Base-by-base conservation (phyloP, 768 basidiomycete genomes). In the Lactarius pseudohatsudake region DNA sequence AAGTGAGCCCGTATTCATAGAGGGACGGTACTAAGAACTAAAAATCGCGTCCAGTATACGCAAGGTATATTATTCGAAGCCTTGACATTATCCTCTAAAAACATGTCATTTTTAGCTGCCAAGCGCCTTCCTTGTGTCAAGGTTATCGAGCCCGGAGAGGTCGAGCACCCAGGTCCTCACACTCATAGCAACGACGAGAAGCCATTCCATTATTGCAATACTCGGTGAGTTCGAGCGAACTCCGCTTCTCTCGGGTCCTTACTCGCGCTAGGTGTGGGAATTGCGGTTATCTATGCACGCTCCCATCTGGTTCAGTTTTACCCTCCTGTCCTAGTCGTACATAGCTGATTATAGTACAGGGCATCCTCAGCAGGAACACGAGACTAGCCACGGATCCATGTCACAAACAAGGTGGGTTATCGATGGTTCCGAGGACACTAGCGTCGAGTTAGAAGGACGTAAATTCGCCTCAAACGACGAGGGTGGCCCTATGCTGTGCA, bases 311-410 rank as follows among this genome's bases (percentile, higher is more conserved):
- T 86, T 65, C 40, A 75, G 63, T 13, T 8, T 30, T 6, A 1
- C 9, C 7, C 32, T 22, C 38, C 22, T n/a, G 5, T 36, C 1
- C 8, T 45, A 20, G 18, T 40, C 18, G 20, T 50, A 6, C 53
- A 20, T 26, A 13, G 8, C 55, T 36, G 2, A 30, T 18, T 26
- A 22, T n/a, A 7, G 54, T 36, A n/a, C 26, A 87, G 86, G 82
- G 0, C 86, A 87, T 67, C 64, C 84, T 1, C 85, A 87, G 64
- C 78, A 81, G 69, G 83, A 85, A 58, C 86, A 88, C 47, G 85
- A 86, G 54, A 88, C 86, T 0, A 78, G 78, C 16, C 86, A 88
- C 59, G 87, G 86, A 11, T 86, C 85, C 1, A 87, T 87, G 85
- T 82, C 84, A 0, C 78, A 76, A 61, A 82, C 84, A 0, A 76